Evolutionary conservation across 495 filamentous ascomycete genomes (phyloP), one percentile per base, ranked within the genome.

Genomic region (Copromyces sp.): DNA sequence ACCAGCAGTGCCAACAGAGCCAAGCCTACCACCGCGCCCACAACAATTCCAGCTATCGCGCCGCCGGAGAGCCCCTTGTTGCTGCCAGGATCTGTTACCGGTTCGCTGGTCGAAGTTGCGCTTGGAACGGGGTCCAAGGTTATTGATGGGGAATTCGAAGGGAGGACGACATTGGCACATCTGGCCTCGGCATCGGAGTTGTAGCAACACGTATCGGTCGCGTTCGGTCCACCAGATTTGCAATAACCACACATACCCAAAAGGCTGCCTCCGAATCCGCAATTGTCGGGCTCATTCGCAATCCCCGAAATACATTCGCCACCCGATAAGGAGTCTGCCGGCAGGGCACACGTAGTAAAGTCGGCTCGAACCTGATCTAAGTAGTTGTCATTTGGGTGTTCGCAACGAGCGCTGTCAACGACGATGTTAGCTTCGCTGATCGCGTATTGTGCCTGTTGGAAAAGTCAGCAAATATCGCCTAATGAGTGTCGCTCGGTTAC

Each of bases 181-280:
- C 90, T 88, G 39, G 76, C 80, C 65, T 91, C 84, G 32, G 91
- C 89, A 75, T 93, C 86, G n/a, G 94, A 89, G 75, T 89, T 92
- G 71, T 91, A 89, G 78, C 96, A 99, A 84, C 96, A 99, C 0
- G 94, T 95, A 81, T 99, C 96, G 69, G 93, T 98, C 17, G 93
- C 90, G 81, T 97, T 97, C 45, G 90, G 87, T 38, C 94, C 93
- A 76, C 91, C 94, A 14, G 89, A 84, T 38, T 86, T 86, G 80
- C 96, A 99, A 77, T 94, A 97, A 17, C 89, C 86, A 82, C 96
- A 99, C 53, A 99, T 85, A 3, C 94, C 94, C 74, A 91, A 82
- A 1, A 93, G 87, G 80, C 96, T 98, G 20, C 87, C 83, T 39
- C 87, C 87, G 80, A 90, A 99, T 59, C 96, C 96, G 82, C 96